phyloP scores from a whole-genome alignment of 1,284 basidiomycete species.

The Cryptococcus maquisensis region DNA sequence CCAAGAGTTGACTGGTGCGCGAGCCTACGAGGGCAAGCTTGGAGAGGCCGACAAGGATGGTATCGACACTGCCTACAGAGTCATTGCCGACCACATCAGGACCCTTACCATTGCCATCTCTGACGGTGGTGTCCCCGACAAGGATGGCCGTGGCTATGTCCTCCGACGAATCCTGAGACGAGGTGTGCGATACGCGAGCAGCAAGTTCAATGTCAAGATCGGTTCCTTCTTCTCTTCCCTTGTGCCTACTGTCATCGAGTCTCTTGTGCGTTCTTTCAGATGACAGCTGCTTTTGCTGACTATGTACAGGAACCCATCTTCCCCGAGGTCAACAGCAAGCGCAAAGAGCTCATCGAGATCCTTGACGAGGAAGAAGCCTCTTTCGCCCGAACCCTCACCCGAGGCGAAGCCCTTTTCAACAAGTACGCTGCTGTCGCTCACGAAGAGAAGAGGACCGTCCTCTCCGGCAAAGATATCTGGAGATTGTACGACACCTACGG shows the following conservation, averaged over 20 bases:
- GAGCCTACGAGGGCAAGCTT: constrained; percentile 83
- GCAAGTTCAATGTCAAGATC: constrained; percentile 91
- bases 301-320: constrained; percentile 65
- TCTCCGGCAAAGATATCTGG: constrained; percentile 93
- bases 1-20: constrained; percentile 81
- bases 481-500: constrained; percentile 97
- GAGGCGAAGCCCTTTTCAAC: constrained; percentile 95
- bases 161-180: constrained; percentile 85
- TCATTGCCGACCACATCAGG: constrained; percentile 93
- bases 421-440: constrained; percentile 73
- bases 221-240: constrained; percentile 94
- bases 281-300: neutral
- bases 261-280: constrained; percentile 60
- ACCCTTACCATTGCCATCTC: constrained; percentile 93
- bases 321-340: constrained; percentile 85
- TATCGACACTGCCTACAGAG: constrained; percentile 94
- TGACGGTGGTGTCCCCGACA: constrained; percentile 94
- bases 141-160: constrained; percentile 94
- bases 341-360: constrained; percentile 86
- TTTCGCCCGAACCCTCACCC: constrained; percentile 91
- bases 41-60: constrained; percentile 91
- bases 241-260: constrained; percentile 81
- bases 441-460: constrained; percentile 61
- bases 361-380: constrained; percentile 97
- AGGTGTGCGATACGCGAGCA: constrained; percentile 89